These are phyloP conservation scores for Saccharum spontaneum DNA, from an alignment of 176 grass and related monocot genomes.

Conservation along the genomic window DNA sequence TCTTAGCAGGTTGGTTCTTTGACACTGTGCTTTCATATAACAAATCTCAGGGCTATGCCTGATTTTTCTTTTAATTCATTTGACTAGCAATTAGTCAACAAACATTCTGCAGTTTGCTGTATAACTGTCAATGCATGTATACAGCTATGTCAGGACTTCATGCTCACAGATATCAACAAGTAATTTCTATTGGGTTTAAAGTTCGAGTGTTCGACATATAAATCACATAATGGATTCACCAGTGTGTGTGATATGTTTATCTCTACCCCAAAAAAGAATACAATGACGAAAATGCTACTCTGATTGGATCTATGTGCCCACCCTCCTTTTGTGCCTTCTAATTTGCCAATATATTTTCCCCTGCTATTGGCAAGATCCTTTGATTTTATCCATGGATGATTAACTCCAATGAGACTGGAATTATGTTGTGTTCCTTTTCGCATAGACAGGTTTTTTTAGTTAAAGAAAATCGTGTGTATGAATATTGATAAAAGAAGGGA, in stretches of 20 bases:
- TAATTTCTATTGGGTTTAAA: slow-evolving; percentile 8
- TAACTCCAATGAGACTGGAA: slow-evolving; percentile 6
- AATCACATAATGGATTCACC: neutral
- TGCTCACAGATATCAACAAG: neutral
- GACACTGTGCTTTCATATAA: slow-evolving; percentile 12
- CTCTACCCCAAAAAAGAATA: neutral
- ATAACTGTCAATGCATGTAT: neutral
- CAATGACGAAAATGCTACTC: neutral
- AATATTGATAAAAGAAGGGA: neutral
- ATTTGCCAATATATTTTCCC: neutral
- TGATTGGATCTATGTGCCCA: neutral
- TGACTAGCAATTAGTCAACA: neutral
- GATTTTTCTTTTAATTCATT: neutral
- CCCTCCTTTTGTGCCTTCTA: neutral
- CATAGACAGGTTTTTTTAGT: neutral
- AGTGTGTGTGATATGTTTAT: neutral
- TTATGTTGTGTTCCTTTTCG: slow-evolving; percentile 23
- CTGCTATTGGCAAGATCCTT: neutral
- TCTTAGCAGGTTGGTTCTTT: slow-evolving; percentile 74
- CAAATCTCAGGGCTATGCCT: slow-evolving; percentile 9
- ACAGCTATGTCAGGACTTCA: neutral
- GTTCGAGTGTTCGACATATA: neutral
- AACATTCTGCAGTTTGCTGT: slow-evolving; percentile 12
- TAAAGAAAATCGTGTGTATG: neutral
- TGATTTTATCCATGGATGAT: slow-evolving; percentile 9